A percentile compares a stretch with the other conserved stretches of the same genome.
Evolutionary conservation across 2,329 filamentous ascomycete species (phyloP).

Genomic region (Capronia epimyces): DNA sequence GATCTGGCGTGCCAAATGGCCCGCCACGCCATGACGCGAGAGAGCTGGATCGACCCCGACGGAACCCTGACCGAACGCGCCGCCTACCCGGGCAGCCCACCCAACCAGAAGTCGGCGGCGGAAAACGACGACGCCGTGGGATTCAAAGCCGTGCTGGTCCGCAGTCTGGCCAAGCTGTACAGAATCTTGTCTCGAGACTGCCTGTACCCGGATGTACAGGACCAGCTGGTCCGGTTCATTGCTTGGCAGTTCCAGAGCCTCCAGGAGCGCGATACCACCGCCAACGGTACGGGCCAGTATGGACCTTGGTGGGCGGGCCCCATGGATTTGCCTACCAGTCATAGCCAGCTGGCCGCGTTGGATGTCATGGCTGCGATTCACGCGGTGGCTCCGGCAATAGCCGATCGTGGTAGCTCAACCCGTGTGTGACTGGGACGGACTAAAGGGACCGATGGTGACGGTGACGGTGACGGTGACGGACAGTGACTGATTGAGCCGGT

Average conservation of each 20-base stretch:
- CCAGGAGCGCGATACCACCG: slow-evolving; percentile 13
- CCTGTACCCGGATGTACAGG: slow-evolving; percentile 6
- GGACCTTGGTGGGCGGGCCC: slow-evolving; percentile 24
- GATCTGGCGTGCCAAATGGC: slow-evolving; percentile 19
- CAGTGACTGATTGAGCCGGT: too few species aligned
- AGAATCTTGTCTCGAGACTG: slow-evolving; percentile 4
- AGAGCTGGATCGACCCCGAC: slow-evolving; percentile 16
- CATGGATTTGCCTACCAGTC: slow-evolving; percentile 21
- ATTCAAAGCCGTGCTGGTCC: slow-evolving; percentile 23
- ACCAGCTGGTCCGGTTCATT: slow-evolving; percentile 12
- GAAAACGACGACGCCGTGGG: slow-evolving; percentile 22
- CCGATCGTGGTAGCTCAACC: too few species aligned
- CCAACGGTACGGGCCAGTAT: slow-evolving; percentile 18
- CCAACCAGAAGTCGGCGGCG: slow-evolving; percentile 3
- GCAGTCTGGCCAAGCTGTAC: slow-evolving; percentile 20
- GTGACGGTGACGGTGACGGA: too few species aligned
- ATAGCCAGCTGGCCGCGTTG: slow-evolving; percentile 21
- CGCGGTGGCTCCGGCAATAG: slow-evolving; percentile 3
- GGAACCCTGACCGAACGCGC: slow-evolving; percentile 18
- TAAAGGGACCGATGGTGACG: too few species aligned
- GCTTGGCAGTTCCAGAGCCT: slow-evolving; percentile 14
- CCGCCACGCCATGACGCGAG: slow-evolving; percentile 13
- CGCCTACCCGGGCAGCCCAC: slow-evolving; percentile 15
- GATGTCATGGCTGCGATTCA: slow-evolving; percentile 25
- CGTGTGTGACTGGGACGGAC: too few species aligned